A percentile compares a stretch with the other conserved stretches of the same genome.
Evolutionary conservation across 2,329 filamentous ascomycete species (phyloP).

Genomic region (Chrysosporium queenslandicum): DNA sequence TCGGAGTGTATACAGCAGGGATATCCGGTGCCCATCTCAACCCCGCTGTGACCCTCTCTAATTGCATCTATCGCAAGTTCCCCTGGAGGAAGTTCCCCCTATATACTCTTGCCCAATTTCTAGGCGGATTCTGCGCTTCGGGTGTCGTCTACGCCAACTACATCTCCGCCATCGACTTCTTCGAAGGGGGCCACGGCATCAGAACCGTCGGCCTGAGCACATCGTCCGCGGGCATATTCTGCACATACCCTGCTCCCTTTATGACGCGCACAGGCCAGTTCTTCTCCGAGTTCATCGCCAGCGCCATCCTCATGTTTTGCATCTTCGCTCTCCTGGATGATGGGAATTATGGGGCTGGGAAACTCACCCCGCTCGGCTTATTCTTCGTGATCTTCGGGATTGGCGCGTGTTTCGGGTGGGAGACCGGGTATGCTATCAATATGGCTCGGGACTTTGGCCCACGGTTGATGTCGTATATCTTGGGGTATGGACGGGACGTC

Average conservation of each 20-base stretch:
- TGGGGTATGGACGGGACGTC: conserved; percentile 59
- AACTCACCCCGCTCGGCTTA: conserved; percentile 50
- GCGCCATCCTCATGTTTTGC: conserved; percentile 57
- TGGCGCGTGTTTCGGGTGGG: conserved; percentile 63
- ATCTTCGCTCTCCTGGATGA: conserved; percentile 56
- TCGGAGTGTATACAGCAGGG: conserved; percentile 54
- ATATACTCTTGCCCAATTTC: conserved; percentile 56
- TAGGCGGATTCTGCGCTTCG: conserved; percentile 56
- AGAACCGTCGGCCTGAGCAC: conserved; percentile 52
- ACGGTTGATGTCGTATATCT: conserved; percentile 53
- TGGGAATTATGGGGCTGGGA: conserved; percentile 44
- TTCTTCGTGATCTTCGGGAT: conserved; percentile 68
- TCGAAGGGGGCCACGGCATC: conserved; percentile 49
- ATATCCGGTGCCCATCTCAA: conserved; percentile 57
- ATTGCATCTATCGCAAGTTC: conserved; percentile 57
- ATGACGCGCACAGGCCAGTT: conserved; percentile 58
- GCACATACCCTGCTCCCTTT: conserved; percentile 55
- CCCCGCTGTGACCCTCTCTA: conserved; percentile 60
- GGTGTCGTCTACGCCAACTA: conserved; percentile 55
- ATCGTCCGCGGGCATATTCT: conserved; percentile 60
- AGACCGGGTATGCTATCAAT: conserved; percentile 68
- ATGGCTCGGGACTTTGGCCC: conserved; percentile 63
- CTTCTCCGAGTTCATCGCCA: conserved; percentile 62
- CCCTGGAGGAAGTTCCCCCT: conserved; percentile 60
- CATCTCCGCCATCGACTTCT: conserved; percentile 53